Conservation (phyloP, 768 basidiomycete genomes). For the Tylopilus subfusipes region DNA sequence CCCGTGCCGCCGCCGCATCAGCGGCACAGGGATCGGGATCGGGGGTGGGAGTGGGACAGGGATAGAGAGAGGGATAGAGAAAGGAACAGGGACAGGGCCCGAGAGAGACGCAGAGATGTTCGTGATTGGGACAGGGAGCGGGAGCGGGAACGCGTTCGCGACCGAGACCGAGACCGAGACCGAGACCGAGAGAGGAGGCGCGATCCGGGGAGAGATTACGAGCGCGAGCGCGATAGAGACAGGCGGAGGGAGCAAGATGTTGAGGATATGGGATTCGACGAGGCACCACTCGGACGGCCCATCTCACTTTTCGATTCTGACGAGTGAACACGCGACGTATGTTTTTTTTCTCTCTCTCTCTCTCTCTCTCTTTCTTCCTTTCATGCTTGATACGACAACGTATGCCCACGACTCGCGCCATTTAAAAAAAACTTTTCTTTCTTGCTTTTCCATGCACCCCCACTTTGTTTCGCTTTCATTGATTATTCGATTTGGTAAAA, state of each 20-base stretch:
- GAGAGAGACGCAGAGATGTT: background rate
- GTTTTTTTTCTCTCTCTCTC: background rate
- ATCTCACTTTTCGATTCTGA: slow-evolving; percentile 33
- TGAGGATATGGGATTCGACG: slow-evolving; percentile 6
- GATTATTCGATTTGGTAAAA: slow-evolving; percentile 1
- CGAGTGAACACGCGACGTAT: slow-evolving; percentile 2
- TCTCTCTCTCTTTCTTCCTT: background rate
- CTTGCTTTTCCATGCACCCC: background rate
- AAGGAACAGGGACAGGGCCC: background rate
- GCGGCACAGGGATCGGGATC: slow-evolving; percentile 2
- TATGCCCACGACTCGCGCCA: background rate
- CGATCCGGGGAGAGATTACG: slow-evolving; percentile 1
- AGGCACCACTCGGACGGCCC: slow-evolving; percentile 27
- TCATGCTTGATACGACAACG: background rate
- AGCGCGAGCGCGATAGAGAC: background rate
- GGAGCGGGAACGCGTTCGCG: background rate
- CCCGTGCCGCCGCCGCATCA: slow-evolving; percentile 29
- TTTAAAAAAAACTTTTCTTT: background rate
- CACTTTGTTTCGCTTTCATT: background rate
- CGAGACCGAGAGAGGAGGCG: background rate
- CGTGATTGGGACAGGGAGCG: background rate
- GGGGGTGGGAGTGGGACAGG: background rate
- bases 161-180: background rate
- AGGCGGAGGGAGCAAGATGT: background rate
- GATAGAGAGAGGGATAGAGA: background rate